Percentiles rank a stretch among this genome's conserved stretches.
Conservation (phyloP, 2,329 filamentous ascomycete genomes). For the Chaetomium strumarium region DNA sequence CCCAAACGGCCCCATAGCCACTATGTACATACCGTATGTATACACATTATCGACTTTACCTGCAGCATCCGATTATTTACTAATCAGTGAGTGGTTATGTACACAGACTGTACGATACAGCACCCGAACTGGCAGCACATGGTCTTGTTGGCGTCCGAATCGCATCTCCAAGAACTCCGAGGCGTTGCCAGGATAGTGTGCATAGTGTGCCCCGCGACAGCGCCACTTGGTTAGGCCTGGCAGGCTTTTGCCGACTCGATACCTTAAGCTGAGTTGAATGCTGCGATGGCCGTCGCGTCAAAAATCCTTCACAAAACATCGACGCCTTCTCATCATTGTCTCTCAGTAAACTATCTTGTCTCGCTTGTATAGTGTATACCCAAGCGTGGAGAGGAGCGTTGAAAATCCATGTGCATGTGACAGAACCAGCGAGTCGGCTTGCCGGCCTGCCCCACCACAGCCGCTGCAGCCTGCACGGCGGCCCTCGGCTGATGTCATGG, state of each 20-base stretch:
- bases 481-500: conserved; percentile 25
- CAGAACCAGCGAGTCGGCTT: not conserved
- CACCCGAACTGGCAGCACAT: conserved; percentile 5
- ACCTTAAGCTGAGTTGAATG: too few species aligned
- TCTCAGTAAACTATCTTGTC: too few species aligned
- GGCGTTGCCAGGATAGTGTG: not conserved
- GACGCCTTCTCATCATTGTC: too few species aligned
- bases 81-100: too few species aligned
- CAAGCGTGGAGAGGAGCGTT: not conserved
- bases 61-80: too few species aligned
- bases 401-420: conserved; percentile 15
- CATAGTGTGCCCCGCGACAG: not conserved
- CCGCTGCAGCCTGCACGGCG: not conserved
- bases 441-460: not conserved
- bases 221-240: not conserved
- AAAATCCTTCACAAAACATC: too few species aligned
- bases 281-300: too few species aligned
- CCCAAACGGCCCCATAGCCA: not conserved
- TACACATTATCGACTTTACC: too few species aligned
- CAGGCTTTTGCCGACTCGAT: too few species aligned
- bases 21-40: too few species aligned
- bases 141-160: not conserved
- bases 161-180: too few species aligned
- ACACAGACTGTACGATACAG: not conserved
- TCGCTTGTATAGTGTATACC: too few species aligned